A percentile compares a stretch with the other conserved stretches of the same genome.
phyloP scores from a whole-genome alignment of 306 rosid species.

The Quercus ilex region DNA sequence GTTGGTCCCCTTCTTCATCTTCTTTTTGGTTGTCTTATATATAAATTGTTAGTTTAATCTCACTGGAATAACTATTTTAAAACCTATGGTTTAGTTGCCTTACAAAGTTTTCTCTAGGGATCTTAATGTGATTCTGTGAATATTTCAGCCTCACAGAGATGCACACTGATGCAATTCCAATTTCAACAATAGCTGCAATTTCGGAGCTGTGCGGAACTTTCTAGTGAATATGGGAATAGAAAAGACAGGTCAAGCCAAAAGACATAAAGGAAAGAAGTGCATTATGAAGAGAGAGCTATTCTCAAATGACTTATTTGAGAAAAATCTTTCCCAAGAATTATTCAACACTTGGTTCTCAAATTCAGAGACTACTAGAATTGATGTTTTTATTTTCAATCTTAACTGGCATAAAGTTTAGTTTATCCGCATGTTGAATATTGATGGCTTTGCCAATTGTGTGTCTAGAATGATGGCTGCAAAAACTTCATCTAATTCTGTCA shows the following conservation, averaged over 20 bases:
- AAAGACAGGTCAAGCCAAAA: slow-evolving; percentile 73
- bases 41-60: not conserved
- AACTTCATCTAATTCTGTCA: not conserved
- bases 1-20: not conserved
- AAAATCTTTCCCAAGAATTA: slow-evolving; percentile 60
- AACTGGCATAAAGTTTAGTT: slow-evolving; percentile 10
- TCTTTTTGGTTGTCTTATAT: not conserved
- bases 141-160: slow-evolving; percentile 58
- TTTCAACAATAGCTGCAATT: slow-evolving; percentile 49
- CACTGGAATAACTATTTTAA: not conserved
- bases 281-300: slow-evolving; percentile 81
- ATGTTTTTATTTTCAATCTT: slow-evolving; percentile 7
- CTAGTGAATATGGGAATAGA: slow-evolving; percentile 93
- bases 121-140: slow-evolving; percentile 23
- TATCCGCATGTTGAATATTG: slow-evolving; percentile 11
- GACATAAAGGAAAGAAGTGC: slow-evolving; percentile 59
- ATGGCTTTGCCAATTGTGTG: slow-evolving; percentile 17
- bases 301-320: slow-evolving; percentile 72
- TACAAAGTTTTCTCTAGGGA: not conserved
- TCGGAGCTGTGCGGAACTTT: slow-evolving; percentile 69
- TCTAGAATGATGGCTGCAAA: slow-evolving; percentile 20
- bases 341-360: slow-evolving; percentile 1
- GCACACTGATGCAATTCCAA: slow-evolving; percentile 1
- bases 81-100: not conserved
- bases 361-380: not conserved